Base-by-base conservation (phyloP, 2,329 filamentous ascomycete genomes). In the Xylaria sp. region DNA sequence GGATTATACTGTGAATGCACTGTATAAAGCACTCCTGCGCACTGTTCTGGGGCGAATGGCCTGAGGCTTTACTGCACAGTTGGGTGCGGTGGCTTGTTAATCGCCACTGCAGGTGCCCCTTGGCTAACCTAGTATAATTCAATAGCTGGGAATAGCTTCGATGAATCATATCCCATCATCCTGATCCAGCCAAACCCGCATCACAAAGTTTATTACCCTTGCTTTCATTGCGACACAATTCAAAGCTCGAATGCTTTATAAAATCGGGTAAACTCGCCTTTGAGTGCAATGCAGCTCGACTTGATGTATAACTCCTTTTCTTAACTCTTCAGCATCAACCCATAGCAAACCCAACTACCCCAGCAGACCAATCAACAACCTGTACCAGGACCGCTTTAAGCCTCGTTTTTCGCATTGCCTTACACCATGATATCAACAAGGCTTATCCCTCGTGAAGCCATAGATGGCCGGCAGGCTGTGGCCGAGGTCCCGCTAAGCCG, bases 381-480 rank as follows among this genome's bases (percentile, higher is more conserved):
- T 52, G n/a, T 48, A 56, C 9, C 19, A 33, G 35, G 25, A 58
- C 51, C 43, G 13, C 35, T 54, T 57, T 15, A 27, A 44, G 23
- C 29, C 41, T 23, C n/a, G 10, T 38, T 7, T 29, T 33, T 51
- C 33, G 17, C 11, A 25, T 31, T 46, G 6, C 15, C 25, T 15
- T 35, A 17, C 11, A 54, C 35, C 67, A 81, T 81, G 79, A 78
- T 80, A 43, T 72, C 79, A 51, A 73, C 79, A 47, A 70, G 65
- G 8, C 68, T 69, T 35, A 58, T 68, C 15, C 57, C 60, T 4
- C 60, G 72, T 9, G 73, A 71, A 19, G 71, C 71, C 33, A 66
- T 66, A 60, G 74, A 75, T 62, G 73, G 77, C 48, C 73, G 75
- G 54, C 83, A 86, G 69, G 83, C 81, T 17, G 80, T 83, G n/a